Conservation (phyloP, 202 grass and related monocot species). For the Carex arenaria region DNA sequence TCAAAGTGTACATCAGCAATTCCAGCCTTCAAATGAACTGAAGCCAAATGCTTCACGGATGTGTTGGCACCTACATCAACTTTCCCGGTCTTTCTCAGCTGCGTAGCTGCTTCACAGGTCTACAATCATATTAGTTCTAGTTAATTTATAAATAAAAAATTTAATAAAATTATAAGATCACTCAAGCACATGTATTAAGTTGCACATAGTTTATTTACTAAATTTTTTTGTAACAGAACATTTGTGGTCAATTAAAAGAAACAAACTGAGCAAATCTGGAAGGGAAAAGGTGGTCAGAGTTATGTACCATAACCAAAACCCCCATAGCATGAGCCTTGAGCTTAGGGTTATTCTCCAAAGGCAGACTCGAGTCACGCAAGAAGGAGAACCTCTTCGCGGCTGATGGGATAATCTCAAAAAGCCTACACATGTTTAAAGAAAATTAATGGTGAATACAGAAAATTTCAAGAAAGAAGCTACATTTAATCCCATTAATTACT, state of each 20-base stretch:
- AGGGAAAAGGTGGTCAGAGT: neutral
- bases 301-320: constrained; percentile 70
- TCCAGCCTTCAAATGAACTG: neutral
- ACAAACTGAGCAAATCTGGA: neutral
- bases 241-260: neutral
- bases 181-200: neutral
- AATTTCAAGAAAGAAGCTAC: neutral
- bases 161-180: neutral
- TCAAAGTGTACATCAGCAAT: constrained; percentile 24
- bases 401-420: constrained; percentile 38
- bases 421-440: neutral
- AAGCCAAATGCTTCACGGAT: constrained; percentile 5
- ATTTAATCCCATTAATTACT: too few relatives aligned
- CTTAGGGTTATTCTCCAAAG: constrained; percentile 38
- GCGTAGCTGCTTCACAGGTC: constrained; percentile 23
- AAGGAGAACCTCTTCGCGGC: constrained; percentile 32
- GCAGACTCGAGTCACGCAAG: constrained; percentile 37
- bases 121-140: neutral
- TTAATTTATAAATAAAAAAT: neutral
- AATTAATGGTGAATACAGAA: neutral
- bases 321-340: constrained; percentile 51
- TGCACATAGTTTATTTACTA: neutral
- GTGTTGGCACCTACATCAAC: constrained; percentile 10
- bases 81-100: constrained; percentile 10
- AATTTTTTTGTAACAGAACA: neutral